A percentile compares a stretch with the other conserved stretches of the same genome.
Evolutionary conservation across 805 yeast species (phyloP).

Genomic region (Ogataea pilisensis): DNA sequence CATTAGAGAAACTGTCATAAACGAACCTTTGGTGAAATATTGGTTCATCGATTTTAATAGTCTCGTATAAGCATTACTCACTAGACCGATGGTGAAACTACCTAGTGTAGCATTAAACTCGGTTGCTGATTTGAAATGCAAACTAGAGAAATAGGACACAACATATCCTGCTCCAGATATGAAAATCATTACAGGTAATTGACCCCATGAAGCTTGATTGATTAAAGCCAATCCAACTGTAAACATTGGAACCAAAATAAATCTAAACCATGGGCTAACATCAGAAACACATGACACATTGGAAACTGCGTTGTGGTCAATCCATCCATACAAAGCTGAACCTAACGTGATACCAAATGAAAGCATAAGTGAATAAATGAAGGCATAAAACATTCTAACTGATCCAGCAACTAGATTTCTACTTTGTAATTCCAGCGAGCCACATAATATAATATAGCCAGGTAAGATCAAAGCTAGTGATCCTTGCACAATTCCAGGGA

Average conservation of each 20-base stretch:
- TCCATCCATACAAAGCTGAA: constrained; percentile 93
- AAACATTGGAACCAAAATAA: constrained; percentile 79
- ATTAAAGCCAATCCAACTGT: constrained; percentile 57
- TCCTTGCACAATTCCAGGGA: constrained; percentile 86
- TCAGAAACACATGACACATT: constrained; percentile 51
- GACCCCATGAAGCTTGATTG: constrained; percentile 81
- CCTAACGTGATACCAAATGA: constrained; percentile 95
- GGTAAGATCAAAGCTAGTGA: constrained; percentile 88
- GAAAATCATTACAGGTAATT: constrained; percentile 76
- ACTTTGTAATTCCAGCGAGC: constrained; percentile 86
- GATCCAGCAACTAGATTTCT: constrained; percentile 90
- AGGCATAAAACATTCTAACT: constrained; percentile 95
- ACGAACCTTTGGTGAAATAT: constrained; percentile 23
- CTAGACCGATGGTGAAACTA: constrained; percentile 82
- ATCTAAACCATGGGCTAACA: constrained; percentile 55
- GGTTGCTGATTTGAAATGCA: constrained; percentile 57
- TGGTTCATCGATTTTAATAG: constrained; percentile 60
- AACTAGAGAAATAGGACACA: constrained; percentile 73
- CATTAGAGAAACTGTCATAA: constrained; percentile 91
- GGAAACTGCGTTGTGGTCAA: constrained; percentile 69
- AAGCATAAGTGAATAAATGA: constrained; percentile 83
- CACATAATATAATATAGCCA: constrained; percentile 89
- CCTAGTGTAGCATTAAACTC: constrained; percentile 89
- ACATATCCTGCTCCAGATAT: constrained; percentile 80
- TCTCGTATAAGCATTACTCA: constrained; percentile 86